Percentiles rank a stretch among this genome's conserved stretches.
These are phyloP conservation scores for Saccharomycopsis phalli DNA, from an alignment of 1,139 yeast species.

Conservation along the genomic window DNA sequence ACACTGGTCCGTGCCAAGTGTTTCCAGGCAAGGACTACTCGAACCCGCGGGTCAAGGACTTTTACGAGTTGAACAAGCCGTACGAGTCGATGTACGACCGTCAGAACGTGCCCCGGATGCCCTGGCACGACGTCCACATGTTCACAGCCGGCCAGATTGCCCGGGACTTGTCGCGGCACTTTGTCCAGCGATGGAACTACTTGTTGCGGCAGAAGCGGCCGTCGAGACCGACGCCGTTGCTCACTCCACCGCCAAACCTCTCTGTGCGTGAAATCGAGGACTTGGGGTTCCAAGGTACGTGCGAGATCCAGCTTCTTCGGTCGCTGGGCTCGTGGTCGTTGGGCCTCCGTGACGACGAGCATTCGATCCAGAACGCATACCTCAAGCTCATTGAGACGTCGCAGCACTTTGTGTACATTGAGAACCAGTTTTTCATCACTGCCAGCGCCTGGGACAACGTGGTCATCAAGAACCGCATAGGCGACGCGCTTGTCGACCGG, in stretches of 20 bases:
- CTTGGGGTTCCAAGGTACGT: slow-evolving; percentile 69
- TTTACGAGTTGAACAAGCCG: slow-evolving; percentile 71
- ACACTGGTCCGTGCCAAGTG: slow-evolving; percentile 43
- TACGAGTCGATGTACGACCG: slow-evolving; percentile 92
- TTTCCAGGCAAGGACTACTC: slow-evolving; percentile 98
- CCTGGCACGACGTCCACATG: slow-evolving; percentile 99
- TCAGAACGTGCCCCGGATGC: slow-evolving; percentile 80
- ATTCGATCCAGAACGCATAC: slow-evolving; percentile 89
- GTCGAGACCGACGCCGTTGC: slow-evolving; percentile 81
- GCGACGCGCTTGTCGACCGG: slow-evolving; percentile 94
- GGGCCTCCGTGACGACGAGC: slow-evolving; percentile 77
- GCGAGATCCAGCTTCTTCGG: slow-evolving; percentile 83
- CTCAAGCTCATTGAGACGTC: slow-evolving; percentile 83
- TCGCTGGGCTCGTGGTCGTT: slow-evolving; percentile 92
- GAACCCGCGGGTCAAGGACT: slow-evolving; percentile 88
- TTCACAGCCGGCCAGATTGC: slow-evolving; percentile 94
- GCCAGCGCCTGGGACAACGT: slow-evolving; percentile 83
- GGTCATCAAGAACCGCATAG: slow-evolving; percentile 78
- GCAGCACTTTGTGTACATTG: slow-evolving; percentile 88
- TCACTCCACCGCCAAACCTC: slow-evolving; percentile 88
- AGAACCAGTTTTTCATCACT: slow-evolving; percentile 88
- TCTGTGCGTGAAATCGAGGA: slow-evolving; percentile 58
- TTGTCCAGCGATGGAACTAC: slow-evolving; percentile 97
- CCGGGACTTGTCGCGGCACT: slow-evolving; percentile 85
- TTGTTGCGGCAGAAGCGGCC: slow-evolving; percentile 88